phyloP scores from a whole-genome alignment of 352 stramenopile species.

The Phytophthora pinifolia region DNA sequence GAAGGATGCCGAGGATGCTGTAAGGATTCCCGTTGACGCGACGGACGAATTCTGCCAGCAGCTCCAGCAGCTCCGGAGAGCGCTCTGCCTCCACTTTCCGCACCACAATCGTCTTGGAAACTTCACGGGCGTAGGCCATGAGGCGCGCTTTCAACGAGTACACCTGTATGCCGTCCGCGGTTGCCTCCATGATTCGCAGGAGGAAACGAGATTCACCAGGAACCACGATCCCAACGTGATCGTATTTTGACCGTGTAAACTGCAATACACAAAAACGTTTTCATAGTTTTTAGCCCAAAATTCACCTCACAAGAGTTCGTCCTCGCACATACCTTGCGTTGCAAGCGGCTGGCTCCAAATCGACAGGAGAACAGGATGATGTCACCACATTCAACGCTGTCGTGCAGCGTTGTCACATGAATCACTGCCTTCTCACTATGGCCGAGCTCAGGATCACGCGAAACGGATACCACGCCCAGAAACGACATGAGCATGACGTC shows the following conservation, averaged over 20 bases:
- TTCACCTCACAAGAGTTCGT: background rate
- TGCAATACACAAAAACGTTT: conserved; percentile 14
- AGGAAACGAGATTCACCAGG: conserved; percentile 57
- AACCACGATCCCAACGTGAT: conserved; percentile 82
- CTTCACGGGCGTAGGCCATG: conserved; percentile 78
- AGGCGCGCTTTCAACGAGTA: conserved; percentile 77
- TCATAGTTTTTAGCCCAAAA: background rate
- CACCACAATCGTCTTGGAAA: conserved; percentile 82
- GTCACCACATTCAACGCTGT: conserved; percentile 67
- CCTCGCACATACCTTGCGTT: conserved; percentile 58
- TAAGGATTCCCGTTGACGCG: conserved; percentile 82
- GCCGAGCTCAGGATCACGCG: conserved; percentile 59
- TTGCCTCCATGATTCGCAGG: conserved; percentile 80
- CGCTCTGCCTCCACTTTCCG: conserved; percentile 52
- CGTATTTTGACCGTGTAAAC: conserved; percentile 77
- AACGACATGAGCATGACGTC: conserved; percentile 81
- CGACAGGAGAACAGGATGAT: conserved; percentile 83
- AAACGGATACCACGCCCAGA: conserved; percentile 69
- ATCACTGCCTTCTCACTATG: conserved; percentile 65
- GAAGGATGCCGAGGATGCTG: conserved; percentile 79
- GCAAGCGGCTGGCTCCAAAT: conserved; percentile 76
- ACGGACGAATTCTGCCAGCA: conserved; percentile 57
- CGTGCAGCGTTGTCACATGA: conserved; percentile 73
- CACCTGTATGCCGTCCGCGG: conserved; percentile 75
- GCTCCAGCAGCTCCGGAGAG: conserved; percentile 38